Conservation (phyloP, 2,329 filamentous ascomycete genomes). For the Whalleya microplaca region DNA sequence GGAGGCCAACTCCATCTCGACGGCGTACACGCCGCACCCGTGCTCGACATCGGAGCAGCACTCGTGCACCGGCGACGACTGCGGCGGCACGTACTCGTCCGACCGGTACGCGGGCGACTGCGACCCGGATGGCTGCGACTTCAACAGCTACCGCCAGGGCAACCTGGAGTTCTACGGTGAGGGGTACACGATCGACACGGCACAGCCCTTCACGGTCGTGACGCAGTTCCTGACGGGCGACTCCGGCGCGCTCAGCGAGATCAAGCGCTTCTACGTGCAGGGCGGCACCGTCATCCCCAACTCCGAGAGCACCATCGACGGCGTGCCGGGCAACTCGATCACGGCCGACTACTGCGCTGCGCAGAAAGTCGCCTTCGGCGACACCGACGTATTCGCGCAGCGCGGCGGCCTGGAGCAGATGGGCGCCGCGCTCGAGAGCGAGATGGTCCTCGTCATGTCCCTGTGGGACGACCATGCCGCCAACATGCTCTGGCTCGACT, state of each 20-base stretch:
- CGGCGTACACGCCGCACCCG: slow-evolving; percentile 62
- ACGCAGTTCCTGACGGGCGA: slow-evolving; percentile 54
- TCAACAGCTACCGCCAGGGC: slow-evolving; percentile 65
- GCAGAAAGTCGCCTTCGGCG: slow-evolving; percentile 52
- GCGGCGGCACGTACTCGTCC: slow-evolving; percentile 49
- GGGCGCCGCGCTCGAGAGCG: slow-evolving; percentile 52
- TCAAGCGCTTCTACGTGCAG: slow-evolving; percentile 63
- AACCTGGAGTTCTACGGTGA: slow-evolving; percentile 61
- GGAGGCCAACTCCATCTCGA: slow-evolving; percentile 63
- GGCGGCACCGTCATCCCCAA: slow-evolving; percentile 52
- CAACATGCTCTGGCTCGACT: slow-evolving; percentile 71
- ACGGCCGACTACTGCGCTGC: slow-evolving; percentile 55
- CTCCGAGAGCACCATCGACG: slow-evolving; percentile 31
- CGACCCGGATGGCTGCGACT: slow-evolving; percentile 67
- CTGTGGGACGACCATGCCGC: slow-evolving; percentile 60
- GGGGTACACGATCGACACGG: slow-evolving; percentile 57
- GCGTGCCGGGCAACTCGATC: slow-evolving; percentile 40
- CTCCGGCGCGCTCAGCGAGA: slow-evolving; percentile 50
- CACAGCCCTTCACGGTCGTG: slow-evolving; percentile 59
- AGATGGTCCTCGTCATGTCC: slow-evolving; percentile 65
- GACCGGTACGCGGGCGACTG: slow-evolving; percentile 60
- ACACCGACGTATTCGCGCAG: slow-evolving; percentile 51
- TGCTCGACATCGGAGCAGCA: slow-evolving; percentile 51
- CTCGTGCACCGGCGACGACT: slow-evolving; percentile 48
- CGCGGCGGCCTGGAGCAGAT: slow-evolving; percentile 57